Base-by-base conservation (phyloP, 257 asterid species). In the Leptodermis oblonga region DNA sequence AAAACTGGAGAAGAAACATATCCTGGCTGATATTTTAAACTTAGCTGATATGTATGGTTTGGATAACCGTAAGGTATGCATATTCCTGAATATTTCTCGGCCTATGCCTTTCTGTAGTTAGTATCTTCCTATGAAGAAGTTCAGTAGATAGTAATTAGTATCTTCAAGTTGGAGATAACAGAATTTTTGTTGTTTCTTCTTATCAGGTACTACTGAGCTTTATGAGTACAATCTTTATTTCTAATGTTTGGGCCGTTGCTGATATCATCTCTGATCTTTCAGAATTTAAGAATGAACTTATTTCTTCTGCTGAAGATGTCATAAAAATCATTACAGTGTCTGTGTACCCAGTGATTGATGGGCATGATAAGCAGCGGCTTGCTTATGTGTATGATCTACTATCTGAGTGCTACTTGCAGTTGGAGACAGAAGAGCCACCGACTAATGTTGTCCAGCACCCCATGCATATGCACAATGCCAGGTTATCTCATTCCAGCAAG, bases 291-390 rank as follows among this genome's bases (percentile, higher is more conserved):
- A 79, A 80, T 20, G 88, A 91, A 74, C 69, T 94, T 60, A 80
- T 85, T 63, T 73, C 88, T 64, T 77, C 69, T 82, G 88, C 95
- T 72, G 85, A 76, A 62, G 90, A 89, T 77, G 82, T 86, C 74
- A 85, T 91, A 69, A 78, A 82, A 80, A 75, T 72, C 68, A 84
- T 85, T 75, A 77, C 81, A 26, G 74, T 69, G 23, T 83, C 83
- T 61, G 89, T 89, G 70, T 94, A 91, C 80, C 88, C 96, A 64
- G 77, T 73, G 64, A 80, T 91, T 69, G 87, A 86, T 84, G 99
- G 99, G 53, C 86, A 69, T 78, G 96, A 94, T 78, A 91, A 86
- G 87, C 82, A 70, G 82, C 85, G 90, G 84, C 96, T 94, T 80
- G 90, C 96, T 70, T 87, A 70, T 68, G 31, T 94, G 53, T 94